Percentiles rank a stretch among this genome's conserved stretches.
Conservation (phyloP, 306 rosid genomes). For the Cucurbita argyrosperma region DNA sequence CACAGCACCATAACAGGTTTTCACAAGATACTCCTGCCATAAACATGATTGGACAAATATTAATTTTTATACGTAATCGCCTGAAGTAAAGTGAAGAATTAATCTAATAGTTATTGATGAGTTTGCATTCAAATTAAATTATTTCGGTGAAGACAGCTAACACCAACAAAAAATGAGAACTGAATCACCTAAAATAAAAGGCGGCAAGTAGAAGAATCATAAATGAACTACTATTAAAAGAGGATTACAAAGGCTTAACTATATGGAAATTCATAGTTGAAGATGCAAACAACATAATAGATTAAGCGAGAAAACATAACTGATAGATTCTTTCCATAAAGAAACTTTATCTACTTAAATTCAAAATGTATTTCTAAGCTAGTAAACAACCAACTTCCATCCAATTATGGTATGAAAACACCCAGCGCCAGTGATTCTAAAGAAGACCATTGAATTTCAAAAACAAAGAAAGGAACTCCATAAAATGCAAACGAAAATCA, state of each 20-base stretch:
- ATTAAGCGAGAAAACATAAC: not conserved
- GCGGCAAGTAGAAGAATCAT: not conserved
- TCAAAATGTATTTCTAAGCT: not conserved
- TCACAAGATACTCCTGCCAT: constrained; percentile 68
- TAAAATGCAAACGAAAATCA: not conserved
- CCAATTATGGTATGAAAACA: not conserved
- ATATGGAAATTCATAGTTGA: not conserved
- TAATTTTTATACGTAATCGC: not conserved
- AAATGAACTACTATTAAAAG: not conserved
- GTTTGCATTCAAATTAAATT: too few species aligned
- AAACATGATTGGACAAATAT: constrained; percentile 6
- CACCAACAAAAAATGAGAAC: not conserved
- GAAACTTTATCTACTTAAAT: not conserved
- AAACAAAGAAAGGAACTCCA: not conserved
- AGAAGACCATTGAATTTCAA: not conserved
- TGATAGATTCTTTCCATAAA: not conserved
- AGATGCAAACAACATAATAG: not conserved
- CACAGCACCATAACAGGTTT: constrained; percentile 54
- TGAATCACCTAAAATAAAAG: not conserved
- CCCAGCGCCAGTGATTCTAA: too few species aligned
- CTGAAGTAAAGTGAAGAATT: not conserved
- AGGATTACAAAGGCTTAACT: not conserved
- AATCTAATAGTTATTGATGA: too few species aligned
- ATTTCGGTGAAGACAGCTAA: too few species aligned
- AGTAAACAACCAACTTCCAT: not conserved